Evolutionary conservation across 164 flowering plant genomes (phyloP), one percentile per base, ranked within the genome.

Genomic region (Tetrastigma voinierianum): DNA sequence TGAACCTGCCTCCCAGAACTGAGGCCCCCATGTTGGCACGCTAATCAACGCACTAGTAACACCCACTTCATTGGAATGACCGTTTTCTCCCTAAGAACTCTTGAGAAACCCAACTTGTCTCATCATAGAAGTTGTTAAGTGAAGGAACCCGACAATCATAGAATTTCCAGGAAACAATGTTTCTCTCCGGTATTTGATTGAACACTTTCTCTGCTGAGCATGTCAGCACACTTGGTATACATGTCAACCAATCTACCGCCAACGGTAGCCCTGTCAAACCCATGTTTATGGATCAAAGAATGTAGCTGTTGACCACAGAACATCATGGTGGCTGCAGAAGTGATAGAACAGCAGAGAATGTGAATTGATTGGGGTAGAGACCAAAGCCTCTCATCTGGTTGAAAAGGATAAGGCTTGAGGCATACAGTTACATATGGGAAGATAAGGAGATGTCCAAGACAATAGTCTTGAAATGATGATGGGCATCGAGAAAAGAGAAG

Each of bases 151-250:
- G 24, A 75, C 86, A 45, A 87, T 78, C 84, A 87, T 70, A 3
- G 91, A 67, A 57, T 86, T n/a, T 86, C 92, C 92, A 90, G 32
- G 89, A 75, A 66, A 86, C 89, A 40, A n/a, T n/a, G n/a, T n/a
- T 87, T 64, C 82, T 78, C 10, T 78, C 80, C 64, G 86, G 81
- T 86, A 87, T 84, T 78, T 83, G 84, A 65, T 70, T 87, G 65
- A 86, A 87, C 84, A 82, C 76, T 44, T 24, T 78, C 72, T 71
- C 51, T 0, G 87, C 90, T 0, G 0, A 3, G 70, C 74, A 86
- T 60, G 17, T 74, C 61, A n/a, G 47, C 57, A 59, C 83, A 83
- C 66, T 82, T 87, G 0, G 83, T 77, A 55, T 87, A 90, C 87
- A 82, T 78, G 73, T 81, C 82, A 23, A 83, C 59, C 71, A n/a